Base-by-base conservation (phyloP, 2,329 filamentous ascomycete species). In the Davidsoniella neocaledoniae region DNA sequence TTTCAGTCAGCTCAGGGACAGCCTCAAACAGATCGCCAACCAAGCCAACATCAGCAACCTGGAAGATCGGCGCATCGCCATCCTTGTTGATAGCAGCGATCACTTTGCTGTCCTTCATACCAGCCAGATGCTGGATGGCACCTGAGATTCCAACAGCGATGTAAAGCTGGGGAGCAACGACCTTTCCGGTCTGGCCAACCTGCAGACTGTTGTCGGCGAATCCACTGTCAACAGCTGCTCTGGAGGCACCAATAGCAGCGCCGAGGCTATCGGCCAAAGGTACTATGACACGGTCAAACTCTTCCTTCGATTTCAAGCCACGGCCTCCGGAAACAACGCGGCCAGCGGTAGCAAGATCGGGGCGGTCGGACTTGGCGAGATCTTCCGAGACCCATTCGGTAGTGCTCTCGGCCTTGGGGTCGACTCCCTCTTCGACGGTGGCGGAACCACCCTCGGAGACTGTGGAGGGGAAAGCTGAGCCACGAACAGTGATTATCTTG, bases 31-130 rank as follows among this genome's bases (percentile, higher is more conserved):
- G 68, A 69, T 98, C 91, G 39, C 88, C 90, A 4, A 98, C 90
- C 48, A 98, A 70, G 10, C 91, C 91, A 49, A 96, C 87, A 66
- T 98, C 91, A 4, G 91, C 91, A 53, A 98, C 79, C 68, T 98
- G 91, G 74, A 98, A 98, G 58, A 98, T 98, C 26, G 91, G 91
- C 51, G 91, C 91, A 66, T 98, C 91, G 4, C 80, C 72, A 62
- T 98, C 91, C 71, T 98, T 98, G 74, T 98, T 98, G 62, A 98
- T 96, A 12, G 86, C 86, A 19, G 90, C 91, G 68, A 98, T 98
- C 53, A 98, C 91, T 72, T 98, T 98, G 72, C 87, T 95, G 63
- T 98, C 91, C 76, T 98, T 98, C 91, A 98, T 98, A 62, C 91
- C 91, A 29, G 91, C 91, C 67, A 98, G 67, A 72, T 98, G 91